A percentile compares a stretch with the other conserved stretches of the same genome.
Conservation (phyloP, 768 basidiomycete species). For the Tulasnella sp. region DNA sequence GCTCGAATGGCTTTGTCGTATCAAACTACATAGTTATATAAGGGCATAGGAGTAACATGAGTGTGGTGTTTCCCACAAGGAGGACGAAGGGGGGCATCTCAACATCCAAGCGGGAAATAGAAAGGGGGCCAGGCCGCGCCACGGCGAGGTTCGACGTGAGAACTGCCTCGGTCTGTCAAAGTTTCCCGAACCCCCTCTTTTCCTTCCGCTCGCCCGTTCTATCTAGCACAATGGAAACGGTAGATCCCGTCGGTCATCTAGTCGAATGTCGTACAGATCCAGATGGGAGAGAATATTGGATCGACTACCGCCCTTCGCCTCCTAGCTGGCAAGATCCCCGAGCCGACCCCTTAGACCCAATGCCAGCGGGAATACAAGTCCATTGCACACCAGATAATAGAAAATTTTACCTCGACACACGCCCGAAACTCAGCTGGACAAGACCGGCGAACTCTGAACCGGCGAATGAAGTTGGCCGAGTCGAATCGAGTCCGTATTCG, state of each 20-base stretch:
- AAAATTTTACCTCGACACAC: slow-evolving; percentile 3
- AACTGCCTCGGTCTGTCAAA: background rate
- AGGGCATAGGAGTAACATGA: too few species aligned
- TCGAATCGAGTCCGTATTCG: background rate
- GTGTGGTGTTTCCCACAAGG: too few species aligned
- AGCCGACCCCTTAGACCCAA: background rate
- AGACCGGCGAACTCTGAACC: background rate
- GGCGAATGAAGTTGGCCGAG: background rate
- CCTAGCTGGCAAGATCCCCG: slow-evolving; percentile 19
- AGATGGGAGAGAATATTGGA: slow-evolving; percentile 13
- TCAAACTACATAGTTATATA: too few species aligned
- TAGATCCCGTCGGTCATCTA: background rate
- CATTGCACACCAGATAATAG: slow-evolving; percentile 3
- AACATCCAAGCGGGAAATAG: too few species aligned
- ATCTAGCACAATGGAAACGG: background rate
- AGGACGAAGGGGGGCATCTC: too few species aligned
- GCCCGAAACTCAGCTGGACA: slow-evolving; percentile 12
- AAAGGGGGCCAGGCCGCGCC: too few species aligned
- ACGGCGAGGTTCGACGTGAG: background rate
- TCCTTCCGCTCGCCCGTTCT: background rate
- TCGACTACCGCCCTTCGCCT: slow-evolving; percentile 12
- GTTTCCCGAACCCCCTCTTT: background rate
- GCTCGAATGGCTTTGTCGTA: too few species aligned
- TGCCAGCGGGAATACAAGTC: slow-evolving; percentile 10
- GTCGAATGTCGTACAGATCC: slow-evolving; percentile 14